Base-by-base conservation (phyloP, 352 stramenopile genomes). In the Globisporangium spiculum region DNA sequence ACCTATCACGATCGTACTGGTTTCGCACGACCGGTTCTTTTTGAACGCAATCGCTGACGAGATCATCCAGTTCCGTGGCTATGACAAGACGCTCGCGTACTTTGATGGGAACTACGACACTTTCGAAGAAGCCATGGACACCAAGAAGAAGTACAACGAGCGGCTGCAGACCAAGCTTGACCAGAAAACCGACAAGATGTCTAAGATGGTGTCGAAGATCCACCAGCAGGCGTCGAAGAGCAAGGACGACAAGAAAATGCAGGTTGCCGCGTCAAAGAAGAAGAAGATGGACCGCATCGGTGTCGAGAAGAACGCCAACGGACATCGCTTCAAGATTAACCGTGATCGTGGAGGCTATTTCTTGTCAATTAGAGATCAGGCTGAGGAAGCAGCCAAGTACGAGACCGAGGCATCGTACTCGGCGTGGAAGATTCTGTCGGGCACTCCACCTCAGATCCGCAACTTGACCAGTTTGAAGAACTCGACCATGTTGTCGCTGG, bases 1-100 rank as follows among this genome's bases (percentile, higher is more conserved):
- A 24, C 78, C 78, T 2, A 75, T 88, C 4, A 99, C 93, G 7
- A 72, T 97, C 16, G 79, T 97, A 7, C 71, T 98, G 16, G 93
- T 98, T 12, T 97, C 83, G 52, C 94, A 98, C 74, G 96, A 98
- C 69, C 84, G 95, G 7, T 88, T 86, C 54, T 98, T 98, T 72
- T 69, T 99, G 36, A 98, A 98, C 75, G 93, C 96, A 56, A 87
- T 98, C 24, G 74, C 73, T 1, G 73, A 85, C 41, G 72, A 84
- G 58, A 90, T 77, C 2, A 79, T 90, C 26, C 74, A 87, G 60
- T 86, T 90, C 64, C 78, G 80, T 12, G 78, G 72, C 1, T 81
- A 79, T 6, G 80, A 90, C 60, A 86, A 87, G 69, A 78, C 75
- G 24, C 68, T 90, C 4, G 79, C 67, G 48, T 90, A 90, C 61